Evolutionary conservation across 2,329 filamentous ascomycete species (phyloP).

Genomic region (Leptosphaerulina australis): DNA sequence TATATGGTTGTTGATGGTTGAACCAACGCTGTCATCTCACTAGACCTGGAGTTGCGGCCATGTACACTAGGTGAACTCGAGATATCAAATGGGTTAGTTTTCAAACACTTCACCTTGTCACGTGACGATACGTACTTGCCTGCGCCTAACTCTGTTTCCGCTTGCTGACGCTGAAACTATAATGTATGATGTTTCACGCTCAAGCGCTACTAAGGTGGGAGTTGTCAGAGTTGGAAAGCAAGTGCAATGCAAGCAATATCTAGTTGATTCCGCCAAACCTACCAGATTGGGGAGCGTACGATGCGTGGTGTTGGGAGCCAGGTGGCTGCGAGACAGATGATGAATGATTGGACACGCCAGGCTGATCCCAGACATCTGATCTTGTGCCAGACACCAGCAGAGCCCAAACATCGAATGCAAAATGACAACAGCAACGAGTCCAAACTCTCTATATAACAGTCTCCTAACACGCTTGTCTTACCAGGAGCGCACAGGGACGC

Average conservation of each 20-base stretch:
- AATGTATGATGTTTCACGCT: not conserved
- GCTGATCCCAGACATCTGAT: not conserved
- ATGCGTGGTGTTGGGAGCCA: conserved; percentile 1
- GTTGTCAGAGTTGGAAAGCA: too few species aligned
- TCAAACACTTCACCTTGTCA: not conserved
- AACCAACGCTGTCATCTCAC: not conserved
- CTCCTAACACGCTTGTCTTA: not conserved
- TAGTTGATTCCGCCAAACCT: conserved; percentile 7
- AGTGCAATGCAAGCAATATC: too few species aligned
- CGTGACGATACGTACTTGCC: not conserved
- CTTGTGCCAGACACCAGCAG: not conserved
- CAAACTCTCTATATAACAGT: not conserved
- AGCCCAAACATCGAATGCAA: conserved; percentile 1
- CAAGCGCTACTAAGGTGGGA: too few species aligned
- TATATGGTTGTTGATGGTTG: not conserved
- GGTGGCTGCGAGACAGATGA: not conserved
- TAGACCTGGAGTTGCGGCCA: not conserved
- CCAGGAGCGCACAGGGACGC: conserved; percentile 6
- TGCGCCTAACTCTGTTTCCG: too few species aligned
- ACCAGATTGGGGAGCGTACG: conserved; percentile 2
- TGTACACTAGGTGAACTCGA: conserved; percentile 3
- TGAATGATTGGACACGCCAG: not conserved
- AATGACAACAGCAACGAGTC: not conserved
- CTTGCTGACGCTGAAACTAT: too few species aligned
- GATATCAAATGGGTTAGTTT: conserved; percentile 5